Conservation (phyloP, 2,329 filamentous ascomycete species). For the Elsinoe batatas region DNA sequence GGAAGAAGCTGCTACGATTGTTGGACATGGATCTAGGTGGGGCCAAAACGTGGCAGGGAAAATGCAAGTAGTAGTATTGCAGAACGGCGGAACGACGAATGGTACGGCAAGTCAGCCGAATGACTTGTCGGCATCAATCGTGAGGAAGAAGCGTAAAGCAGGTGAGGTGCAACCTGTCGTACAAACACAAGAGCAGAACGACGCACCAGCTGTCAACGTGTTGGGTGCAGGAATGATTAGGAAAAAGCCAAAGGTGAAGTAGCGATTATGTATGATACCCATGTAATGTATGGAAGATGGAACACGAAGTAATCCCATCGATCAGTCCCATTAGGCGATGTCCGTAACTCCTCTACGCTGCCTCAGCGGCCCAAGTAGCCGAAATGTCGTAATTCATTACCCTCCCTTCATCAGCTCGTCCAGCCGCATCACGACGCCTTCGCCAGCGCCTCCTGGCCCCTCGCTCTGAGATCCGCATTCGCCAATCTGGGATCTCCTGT, state of each 20-base stretch:
- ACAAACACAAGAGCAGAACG: neutral
- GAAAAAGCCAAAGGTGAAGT: slow-evolving; percentile 45
- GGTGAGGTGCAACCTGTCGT: slow-evolving; percentile 16
- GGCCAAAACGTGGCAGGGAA: slow-evolving; percentile 16
- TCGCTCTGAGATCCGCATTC: slow-evolving; percentile 17
- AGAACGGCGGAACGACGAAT: neutral
- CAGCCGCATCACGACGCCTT: neutral
- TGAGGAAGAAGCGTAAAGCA: slow-evolving; percentile 43
- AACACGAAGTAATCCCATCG: too few relatives aligned
- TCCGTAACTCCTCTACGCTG: too few relatives aligned
- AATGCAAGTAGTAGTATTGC: neutral
- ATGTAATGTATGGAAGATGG: too few relatives aligned
- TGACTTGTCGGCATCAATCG: slow-evolving; percentile 28
- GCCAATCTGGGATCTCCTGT: slow-evolving; percentile 16
- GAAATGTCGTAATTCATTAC: neutral
- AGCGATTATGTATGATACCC: neutral
- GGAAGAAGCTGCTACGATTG: slow-evolving; percentile 45
- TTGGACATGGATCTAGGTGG: slow-evolving; percentile 14
- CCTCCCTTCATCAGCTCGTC: neutral
- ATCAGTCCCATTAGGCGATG: too few relatives aligned
- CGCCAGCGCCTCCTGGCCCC: slow-evolving; percentile 15
- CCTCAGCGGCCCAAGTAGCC: too few relatives aligned
- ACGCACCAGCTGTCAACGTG: slow-evolving; percentile 35
- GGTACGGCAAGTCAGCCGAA: slow-evolving; percentile 17
- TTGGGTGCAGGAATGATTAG: slow-evolving; percentile 42